Conservation (phyloP, 495 filamentous ascomycete species). For the Xylaria curta region DNA sequence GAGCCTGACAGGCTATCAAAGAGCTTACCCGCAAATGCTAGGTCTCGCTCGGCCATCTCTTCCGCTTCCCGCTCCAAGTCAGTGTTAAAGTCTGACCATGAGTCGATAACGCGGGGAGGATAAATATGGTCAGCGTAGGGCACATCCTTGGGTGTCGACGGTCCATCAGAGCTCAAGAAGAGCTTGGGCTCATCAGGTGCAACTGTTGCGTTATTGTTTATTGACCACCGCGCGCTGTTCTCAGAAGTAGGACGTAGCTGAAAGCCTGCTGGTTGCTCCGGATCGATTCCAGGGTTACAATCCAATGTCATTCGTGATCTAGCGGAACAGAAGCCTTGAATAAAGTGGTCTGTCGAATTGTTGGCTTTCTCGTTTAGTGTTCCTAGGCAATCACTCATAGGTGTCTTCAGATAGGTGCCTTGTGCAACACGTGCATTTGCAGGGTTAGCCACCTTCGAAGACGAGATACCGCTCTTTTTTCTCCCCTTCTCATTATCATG, state of each 20-base stretch:
- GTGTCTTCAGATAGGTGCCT: background rate
- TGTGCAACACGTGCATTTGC: background rate
- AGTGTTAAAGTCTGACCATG: slow-evolving; percentile 10
- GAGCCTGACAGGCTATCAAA: slow-evolving; percentile 29
- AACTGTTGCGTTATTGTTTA: background rate
- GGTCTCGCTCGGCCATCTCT: slow-evolving; percentile 30
- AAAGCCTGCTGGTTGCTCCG: background rate
- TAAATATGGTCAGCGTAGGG: slow-evolving; percentile 4
- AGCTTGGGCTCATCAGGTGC: background rate
- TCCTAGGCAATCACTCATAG: background rate
- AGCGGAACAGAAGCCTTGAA: background rate
- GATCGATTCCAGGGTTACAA: background rate
- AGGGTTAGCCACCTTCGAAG: background rate
- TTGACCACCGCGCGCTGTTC: background rate
- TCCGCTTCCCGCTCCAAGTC: slow-evolving; percentile 24
- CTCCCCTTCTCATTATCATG: too few relatives aligned
- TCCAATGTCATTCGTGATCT: background rate
- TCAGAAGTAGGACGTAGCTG: background rate
- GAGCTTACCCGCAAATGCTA: slow-evolving; percentile 34
- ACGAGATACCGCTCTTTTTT: background rate
- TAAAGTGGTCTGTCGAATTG: background rate
- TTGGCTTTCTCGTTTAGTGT: background rate
- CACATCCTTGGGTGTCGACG: slow-evolving; percentile 24
- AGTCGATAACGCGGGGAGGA: slow-evolving; percentile 4
- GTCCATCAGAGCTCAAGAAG: slow-evolving; percentile 11